Conservation (phyloP, 768 basidiomycete genomes). For the Boletus subparvulus region DNA sequence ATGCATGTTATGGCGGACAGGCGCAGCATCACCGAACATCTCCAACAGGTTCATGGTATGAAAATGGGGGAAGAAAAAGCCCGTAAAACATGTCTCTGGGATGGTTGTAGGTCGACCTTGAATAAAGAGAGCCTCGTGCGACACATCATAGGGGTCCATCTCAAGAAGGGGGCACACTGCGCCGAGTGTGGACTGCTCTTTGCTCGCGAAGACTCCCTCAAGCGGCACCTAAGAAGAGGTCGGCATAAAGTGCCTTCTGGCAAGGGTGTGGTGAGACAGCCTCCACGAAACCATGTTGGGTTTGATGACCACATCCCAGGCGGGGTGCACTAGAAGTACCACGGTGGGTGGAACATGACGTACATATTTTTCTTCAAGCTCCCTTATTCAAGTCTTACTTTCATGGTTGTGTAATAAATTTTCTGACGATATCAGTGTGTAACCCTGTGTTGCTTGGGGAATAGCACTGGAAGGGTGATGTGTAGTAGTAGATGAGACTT, state of each 20-base stretch:
- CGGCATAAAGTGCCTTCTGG: slow-evolving; percentile 4
- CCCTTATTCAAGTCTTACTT: not conserved
- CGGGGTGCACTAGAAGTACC: not conserved
- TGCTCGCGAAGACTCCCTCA: slow-evolving; percentile 31
- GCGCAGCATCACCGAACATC: slow-evolving; percentile 16
- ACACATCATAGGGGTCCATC: slow-evolving; percentile 28
- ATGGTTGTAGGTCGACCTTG: slow-evolving; percentile 12
- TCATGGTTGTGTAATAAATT: no score
- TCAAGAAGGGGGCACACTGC: slow-evolving; percentile 19
- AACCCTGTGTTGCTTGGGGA: no score
- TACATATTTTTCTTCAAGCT: not conserved
- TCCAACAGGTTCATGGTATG: slow-evolving; percentile 8
- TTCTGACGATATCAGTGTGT: no score
- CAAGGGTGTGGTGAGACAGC: not conserved
- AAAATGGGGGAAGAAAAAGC: slow-evolving; percentile 18
- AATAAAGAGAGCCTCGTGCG: slow-evolving; percentile 32
- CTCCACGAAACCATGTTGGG: not conserved
- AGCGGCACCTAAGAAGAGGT: slow-evolving; percentile 22
- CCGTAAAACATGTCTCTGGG: slow-evolving; percentile 20
- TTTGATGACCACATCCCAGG: not conserved
- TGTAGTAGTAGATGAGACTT: no score
- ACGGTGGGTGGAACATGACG: no score
- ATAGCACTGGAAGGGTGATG: no score
- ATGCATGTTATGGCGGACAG: not conserved
- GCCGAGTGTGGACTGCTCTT: slow-evolving; percentile 16